Conservation (phyloP, 768 basidiomycete species). For the Amanita rubescens region DNA sequence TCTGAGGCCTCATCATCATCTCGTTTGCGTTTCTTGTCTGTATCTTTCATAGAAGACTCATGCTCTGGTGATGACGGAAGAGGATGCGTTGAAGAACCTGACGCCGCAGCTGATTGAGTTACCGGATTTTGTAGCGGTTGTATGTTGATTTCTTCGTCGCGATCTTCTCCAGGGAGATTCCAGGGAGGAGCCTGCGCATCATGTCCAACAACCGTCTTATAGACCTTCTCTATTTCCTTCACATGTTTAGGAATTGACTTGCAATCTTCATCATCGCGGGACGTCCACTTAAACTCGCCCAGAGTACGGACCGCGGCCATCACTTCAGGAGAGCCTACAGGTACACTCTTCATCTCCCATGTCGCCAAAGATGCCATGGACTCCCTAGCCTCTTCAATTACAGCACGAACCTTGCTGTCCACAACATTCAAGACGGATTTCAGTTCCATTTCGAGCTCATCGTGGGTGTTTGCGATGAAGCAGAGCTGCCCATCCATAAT, state of each 20-base stretch:
- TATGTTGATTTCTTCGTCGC: too few species aligned
- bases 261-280: slow-evolving; percentile 4
- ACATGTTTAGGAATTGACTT: not conserved
- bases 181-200: slow-evolving; percentile 13
- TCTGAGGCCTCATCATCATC: slow-evolving; percentile 1
- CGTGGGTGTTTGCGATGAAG: slow-evolving; percentile 2
- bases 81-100: not conserved
- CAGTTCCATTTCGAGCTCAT: not conserved
- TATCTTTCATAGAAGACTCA: not conserved
- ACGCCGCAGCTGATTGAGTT: slow-evolving; percentile 4
- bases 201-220: slow-evolving; percentile 9
- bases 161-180: slow-evolving; percentile 10
- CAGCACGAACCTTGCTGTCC: slow-evolving; percentile 4
- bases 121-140: not conserved
- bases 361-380: slow-evolving; percentile 7
- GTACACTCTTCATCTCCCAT: slow-evolving; percentile 13
- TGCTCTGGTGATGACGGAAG: not conserved
- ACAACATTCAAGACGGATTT: slow-evolving; percentile 6
- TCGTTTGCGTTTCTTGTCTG: not conserved
- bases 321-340: slow-evolving; percentile 9
- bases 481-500: slow-evolving; percentile 12
- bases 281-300: slow-evolving; percentile 13
- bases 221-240: not conserved
- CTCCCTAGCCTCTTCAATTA: slow-evolving; percentile 5
- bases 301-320: slow-evolving; percentile 12